phyloP scores from a whole-genome alignment of 768 basidiomycete genomes.

The Kwoniella newhampshirensis region DNA sequence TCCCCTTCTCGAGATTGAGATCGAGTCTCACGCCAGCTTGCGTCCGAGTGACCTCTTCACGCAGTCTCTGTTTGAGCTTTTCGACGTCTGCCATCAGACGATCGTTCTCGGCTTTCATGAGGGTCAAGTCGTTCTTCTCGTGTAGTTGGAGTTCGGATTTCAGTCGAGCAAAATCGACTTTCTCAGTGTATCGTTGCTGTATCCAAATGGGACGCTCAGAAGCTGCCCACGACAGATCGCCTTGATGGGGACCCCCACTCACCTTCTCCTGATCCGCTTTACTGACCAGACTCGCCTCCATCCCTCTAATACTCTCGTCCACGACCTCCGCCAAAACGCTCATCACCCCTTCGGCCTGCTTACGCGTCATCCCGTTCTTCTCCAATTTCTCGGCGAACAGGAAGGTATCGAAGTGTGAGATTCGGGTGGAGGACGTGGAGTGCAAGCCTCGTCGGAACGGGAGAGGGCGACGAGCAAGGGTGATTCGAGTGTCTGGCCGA shows the following conservation, averaged over 20 bases:
- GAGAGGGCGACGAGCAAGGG: too few relatives aligned
- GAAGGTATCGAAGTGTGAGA: constrained; percentile 87
- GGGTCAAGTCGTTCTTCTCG: constrained; percentile 93
- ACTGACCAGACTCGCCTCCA: constrained; percentile 94
- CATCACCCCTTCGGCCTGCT: constrained; percentile 97
- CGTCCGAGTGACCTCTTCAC: constrained; percentile 87
- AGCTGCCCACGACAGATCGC: too few relatives aligned
- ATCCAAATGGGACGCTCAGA: background rate
- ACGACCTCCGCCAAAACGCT: constrained; percentile 94
- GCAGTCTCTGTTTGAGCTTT: constrained; percentile 86
- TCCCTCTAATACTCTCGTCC: constrained; percentile 91
- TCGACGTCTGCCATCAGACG: constrained; percentile 85
- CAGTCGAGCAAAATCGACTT: constrained; percentile 90
- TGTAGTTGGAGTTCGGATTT: constrained; percentile 94
- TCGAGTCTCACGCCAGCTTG: constrained; percentile 92
- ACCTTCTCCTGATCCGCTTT: constrained; percentile 97
- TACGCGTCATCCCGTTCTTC: constrained; percentile 79
- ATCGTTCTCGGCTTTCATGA: constrained; percentile 95
- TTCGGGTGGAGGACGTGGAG: constrained; percentile 7
- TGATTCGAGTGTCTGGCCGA: constrained; percentile 6
- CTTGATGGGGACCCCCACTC: constrained; percentile 37
- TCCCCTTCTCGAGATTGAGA: constrained; percentile 86
- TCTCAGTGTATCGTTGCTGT: constrained; percentile 54
- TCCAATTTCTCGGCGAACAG: constrained; percentile 89
- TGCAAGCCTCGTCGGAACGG: constrained; percentile 16